Conservation (phyloP, 441 rosid species). For the Syzygium malaccense region DNA sequence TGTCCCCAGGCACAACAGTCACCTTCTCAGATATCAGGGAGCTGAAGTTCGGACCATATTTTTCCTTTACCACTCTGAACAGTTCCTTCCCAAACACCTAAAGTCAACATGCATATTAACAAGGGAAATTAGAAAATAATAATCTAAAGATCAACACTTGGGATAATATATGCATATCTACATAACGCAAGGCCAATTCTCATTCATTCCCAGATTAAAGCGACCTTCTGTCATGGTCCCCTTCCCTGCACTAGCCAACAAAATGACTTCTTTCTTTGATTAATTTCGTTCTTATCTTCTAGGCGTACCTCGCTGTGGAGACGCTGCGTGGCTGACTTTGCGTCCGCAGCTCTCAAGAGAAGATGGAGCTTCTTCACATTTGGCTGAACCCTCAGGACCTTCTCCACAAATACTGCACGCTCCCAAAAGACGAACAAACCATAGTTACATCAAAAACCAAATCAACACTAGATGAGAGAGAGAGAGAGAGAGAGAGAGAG, state of each 20-base stretch:
- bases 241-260: neutral
- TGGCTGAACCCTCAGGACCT: conserved; percentile 54
- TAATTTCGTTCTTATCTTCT: neutral
- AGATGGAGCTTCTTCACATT: conserved; percentile 51
- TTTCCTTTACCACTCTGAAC: conserved; percentile 52
- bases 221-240: neutral
- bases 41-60: conserved; percentile 36
- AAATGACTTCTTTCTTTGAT: neutral
- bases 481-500: neutral
- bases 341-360: conserved; percentile 51
- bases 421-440: neutral
- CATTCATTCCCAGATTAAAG: neutral
- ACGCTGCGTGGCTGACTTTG: conserved; percentile 36
- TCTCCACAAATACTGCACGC: conserved; percentile 49
- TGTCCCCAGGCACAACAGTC: conserved; percentile 62
- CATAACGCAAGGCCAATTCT: neutral
- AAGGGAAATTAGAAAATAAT: neutral
- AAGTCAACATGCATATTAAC: neutral
- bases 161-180: neutral
- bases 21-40: conserved; percentile 46
- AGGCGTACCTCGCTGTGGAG: conserved; percentile 39
- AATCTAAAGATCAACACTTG: neutral
- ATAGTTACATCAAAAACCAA: neutral
- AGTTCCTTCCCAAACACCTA: conserved; percentile 66
- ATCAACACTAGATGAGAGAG: neutral